Evolutionary conservation across 371 early-diverging fungal genomes (phyloP).

Genomic region (Mortierella sp.): DNA sequence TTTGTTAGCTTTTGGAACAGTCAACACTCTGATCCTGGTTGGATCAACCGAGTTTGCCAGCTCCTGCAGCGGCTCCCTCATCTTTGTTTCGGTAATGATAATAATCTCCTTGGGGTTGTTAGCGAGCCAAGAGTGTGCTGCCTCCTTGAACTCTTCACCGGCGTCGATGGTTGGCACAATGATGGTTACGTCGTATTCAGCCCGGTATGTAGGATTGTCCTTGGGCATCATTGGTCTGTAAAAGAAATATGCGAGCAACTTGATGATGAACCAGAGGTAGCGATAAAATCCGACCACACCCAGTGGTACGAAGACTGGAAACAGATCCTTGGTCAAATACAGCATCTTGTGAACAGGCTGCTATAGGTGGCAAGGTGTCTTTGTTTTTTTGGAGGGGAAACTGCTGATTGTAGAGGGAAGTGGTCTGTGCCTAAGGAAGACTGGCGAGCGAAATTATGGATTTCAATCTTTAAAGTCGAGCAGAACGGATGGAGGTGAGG

Average conservation of each 20-base stretch:
- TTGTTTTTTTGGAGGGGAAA: neutral
- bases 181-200: slow-evolving; percentile 75
- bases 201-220: slow-evolving; percentile 62
- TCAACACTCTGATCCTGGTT: slow-evolving; percentile 58
- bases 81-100: slow-evolving; percentile 67
- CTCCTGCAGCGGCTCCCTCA: slow-evolving; percentile 62
- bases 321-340: slow-evolving; percentile 74
- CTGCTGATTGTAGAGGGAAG: neutral
- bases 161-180: slow-evolving; percentile 83
- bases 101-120: slow-evolving; percentile 73
- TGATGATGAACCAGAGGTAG: slow-evolving; percentile 77
- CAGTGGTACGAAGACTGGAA: slow-evolving; percentile 79
- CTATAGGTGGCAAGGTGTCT: neutral
- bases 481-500: neutral
- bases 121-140: slow-evolving; percentile 73
- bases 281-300: slow-evolving; percentile 81
- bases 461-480: too few species aligned
- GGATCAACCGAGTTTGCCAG: slow-evolving; percentile 62
- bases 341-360: slow-evolving; percentile 60
- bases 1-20: slow-evolving; percentile 71
- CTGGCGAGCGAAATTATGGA: too few species aligned
- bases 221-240: slow-evolving; percentile 66
- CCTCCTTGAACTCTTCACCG: slow-evolving; percentile 77
- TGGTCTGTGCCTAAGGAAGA: neutral
- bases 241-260: slow-evolving; percentile 64